phyloP scores from a whole-genome alignment of 148 eudicot genomes.

The Gaultheria prostrata region DNA sequence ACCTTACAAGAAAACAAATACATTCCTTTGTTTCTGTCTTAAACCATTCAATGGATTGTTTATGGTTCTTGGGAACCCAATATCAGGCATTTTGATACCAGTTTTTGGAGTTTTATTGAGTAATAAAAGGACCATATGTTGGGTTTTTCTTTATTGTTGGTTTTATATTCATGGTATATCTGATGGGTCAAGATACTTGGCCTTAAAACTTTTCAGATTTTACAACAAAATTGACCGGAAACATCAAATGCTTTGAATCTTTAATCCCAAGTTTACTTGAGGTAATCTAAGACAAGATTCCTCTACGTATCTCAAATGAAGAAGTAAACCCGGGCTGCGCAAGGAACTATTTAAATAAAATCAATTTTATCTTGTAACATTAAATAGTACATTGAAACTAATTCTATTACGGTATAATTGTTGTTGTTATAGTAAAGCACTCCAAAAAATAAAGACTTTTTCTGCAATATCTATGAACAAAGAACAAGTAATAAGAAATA shows the following conservation, averaged over 20 bases:
- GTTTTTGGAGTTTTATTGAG: neutral
- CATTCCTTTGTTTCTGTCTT: neutral
- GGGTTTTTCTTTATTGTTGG: neutral
- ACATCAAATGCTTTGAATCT: neutral
- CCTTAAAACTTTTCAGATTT: neutral
- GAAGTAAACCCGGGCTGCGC: no score
- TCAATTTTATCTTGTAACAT: no score
- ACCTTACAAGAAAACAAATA: neutral
- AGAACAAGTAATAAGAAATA: no score
- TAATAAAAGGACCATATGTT: neutral
- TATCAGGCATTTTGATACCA: neutral
- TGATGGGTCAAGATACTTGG: neutral
- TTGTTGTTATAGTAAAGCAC: no score
- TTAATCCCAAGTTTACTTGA: neutral
- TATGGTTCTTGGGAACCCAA: neutral
- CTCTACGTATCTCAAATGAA: neutral
- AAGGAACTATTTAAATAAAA: no score
- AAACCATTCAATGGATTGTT: neutral
- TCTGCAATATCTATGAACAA: no score
- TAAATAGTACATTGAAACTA: no score
- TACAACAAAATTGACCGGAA: neutral
- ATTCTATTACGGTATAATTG: no score
- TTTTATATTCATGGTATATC: neutral
- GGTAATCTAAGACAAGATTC: neutral
- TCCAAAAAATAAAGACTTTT: no score